These are phyloP conservation scores for Przewalskia tangutica DNA, from an alignment of 257 asterid species.

Conservation along the genomic window DNA sequence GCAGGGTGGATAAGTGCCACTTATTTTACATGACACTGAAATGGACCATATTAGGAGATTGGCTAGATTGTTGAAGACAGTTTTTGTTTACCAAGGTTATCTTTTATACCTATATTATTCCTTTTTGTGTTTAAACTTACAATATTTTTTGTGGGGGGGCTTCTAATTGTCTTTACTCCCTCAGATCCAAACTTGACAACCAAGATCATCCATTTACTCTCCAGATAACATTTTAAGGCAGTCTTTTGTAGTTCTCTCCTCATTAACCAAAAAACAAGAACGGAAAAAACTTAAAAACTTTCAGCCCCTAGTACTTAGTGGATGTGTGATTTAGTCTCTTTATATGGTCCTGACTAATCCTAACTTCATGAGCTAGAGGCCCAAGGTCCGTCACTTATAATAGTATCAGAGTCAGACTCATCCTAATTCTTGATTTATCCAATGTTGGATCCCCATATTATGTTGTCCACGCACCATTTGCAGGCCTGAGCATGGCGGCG, in stretches of 20 bases:
- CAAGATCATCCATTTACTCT: neutral
- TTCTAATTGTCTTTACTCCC: neutral
- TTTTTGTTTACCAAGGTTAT: neutral
- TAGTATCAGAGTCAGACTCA: neutral
- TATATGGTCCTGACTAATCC: neutral
- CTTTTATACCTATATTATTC: neutral
- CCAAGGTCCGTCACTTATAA: neutral
- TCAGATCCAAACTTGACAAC: neutral
- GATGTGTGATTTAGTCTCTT: neutral
- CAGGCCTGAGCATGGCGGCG: neutral
- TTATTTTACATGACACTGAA: neutral
- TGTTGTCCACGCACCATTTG: neutral
- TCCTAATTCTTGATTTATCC: neutral
- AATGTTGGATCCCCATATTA: neutral
- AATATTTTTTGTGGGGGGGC: neutral
- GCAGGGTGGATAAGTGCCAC: neutral
- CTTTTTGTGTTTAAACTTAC: neutral
- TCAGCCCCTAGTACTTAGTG: neutral
- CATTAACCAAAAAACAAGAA: neutral
- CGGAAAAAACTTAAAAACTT: neutral
- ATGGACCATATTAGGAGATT: neutral
- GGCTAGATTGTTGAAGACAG: neutral
- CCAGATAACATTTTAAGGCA: neutral
- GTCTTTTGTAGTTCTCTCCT: neutral
- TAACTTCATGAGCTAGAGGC: neutral